Base-by-base conservation (phyloP, 768 basidiomycete species). In the Crassisporium funariophilum region DNA sequence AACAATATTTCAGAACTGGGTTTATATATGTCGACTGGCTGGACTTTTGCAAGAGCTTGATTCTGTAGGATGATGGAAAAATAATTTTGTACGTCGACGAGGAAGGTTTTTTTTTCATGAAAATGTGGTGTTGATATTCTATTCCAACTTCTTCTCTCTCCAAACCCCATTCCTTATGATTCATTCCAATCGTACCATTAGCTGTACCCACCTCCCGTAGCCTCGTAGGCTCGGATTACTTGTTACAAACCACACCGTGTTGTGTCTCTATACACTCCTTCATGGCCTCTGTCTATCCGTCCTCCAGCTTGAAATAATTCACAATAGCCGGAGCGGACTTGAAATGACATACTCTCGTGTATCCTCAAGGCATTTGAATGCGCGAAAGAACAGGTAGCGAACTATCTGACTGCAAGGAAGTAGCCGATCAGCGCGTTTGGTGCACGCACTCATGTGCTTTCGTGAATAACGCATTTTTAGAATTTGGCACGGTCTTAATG, bases 181-280 rank as follows among this genome's bases (percentile, higher is more conserved):
- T 44, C 15, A 15, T n/a, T 23, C n/a, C n/a, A 12, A 36, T 34
- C 22, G 36, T 52, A 48, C 43, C 48, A 41, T 25, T 52, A 54
- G 44, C 50, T 54, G 45, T 54, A 49, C 47, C 42, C 34, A 45
- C 46, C 41, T 51, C 46, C 50, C 36, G 41, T 31, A 40, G 41
- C 53, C 44, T 46, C 36, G 37, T 50, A 25, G 51, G 54, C 50
- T 19, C 44, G 51, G 55, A 47, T 41, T 33, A 35, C 47, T 44
- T 33, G 34, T 36, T 49, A 33, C n/a, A 36, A 33, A 20, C 52
- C 41, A 50, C 54, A 53, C 44, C 47, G 37, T 58, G 52, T 58
- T 61, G 53, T 56, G 51, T 34, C 51, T 60, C 60, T 52, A n/a
- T n/a, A 60, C 56, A 57, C 51, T 62, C 55, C 56, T 58, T 60